Evolutionary conservation across 495 filamentous ascomycete genomes (phyloP).

Genomic region (Extremus antarcticus): DNA sequence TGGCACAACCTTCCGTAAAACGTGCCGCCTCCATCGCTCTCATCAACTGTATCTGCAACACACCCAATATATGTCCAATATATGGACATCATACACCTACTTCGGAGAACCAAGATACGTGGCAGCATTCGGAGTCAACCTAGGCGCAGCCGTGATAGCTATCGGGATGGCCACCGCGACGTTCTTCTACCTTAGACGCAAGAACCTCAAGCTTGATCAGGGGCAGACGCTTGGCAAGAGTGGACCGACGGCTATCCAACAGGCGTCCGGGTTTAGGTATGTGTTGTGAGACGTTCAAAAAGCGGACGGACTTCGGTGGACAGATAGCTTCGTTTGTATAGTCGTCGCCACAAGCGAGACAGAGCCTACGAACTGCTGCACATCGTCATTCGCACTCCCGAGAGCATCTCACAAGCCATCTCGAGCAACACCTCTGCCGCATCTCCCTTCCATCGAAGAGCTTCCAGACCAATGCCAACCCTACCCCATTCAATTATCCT

Average conservation of each 20-base stretch:
- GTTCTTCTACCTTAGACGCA: constrained; percentile 3
- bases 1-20: constrained; percentile 8
- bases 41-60: constrained; percentile 12
- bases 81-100: constrained; percentile 9
- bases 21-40: constrained; percentile 4
- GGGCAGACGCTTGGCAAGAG: constrained; percentile 1
- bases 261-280: constrained; percentile 6
- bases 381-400: too few species aligned
- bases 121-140: constrained; percentile 7
- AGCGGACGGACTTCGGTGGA: too few species aligned
- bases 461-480: too few species aligned
- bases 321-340: too few species aligned
- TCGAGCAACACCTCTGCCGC: too few species aligned
- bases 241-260: constrained; percentile 3
- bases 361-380: too few species aligned
- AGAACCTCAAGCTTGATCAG: constrained; percentile 4
- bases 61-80: constrained; percentile 5
- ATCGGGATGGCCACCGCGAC: constrained; percentile 1
- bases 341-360: too few species aligned
- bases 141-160: constrained; percentile 6
- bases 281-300: constrained; percentile 6
- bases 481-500: background rate
- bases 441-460: too few species aligned
- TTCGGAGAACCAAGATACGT: constrained; percentile 6
- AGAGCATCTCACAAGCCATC: too few species aligned